phyloP scores from a whole-genome alignment of 164 flowering plant genomes.

The Dillenia suffruticosa region DNA sequence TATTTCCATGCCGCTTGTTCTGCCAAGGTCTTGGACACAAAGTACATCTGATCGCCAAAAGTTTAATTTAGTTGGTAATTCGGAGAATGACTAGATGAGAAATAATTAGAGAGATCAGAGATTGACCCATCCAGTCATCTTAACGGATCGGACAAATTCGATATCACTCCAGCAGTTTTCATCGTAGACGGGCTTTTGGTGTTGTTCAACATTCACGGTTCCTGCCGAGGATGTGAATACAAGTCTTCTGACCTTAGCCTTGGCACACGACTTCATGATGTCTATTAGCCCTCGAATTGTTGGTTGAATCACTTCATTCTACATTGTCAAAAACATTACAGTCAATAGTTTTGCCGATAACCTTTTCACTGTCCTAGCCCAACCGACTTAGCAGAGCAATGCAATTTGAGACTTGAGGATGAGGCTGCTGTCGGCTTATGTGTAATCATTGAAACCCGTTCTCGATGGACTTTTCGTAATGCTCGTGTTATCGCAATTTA shows the following conservation, averaged over 20 bases:
- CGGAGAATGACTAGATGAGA: too few species aligned
- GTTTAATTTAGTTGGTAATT: background rate
- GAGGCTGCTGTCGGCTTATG: too few species aligned
- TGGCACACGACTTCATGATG: slow-evolving; percentile 51
- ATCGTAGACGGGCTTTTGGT: slow-evolving; percentile 32
- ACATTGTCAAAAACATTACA: background rate
- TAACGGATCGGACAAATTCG: slow-evolving; percentile 33
- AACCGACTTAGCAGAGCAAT: too few species aligned
- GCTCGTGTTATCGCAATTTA: too few species aligned
- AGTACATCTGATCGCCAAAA: slow-evolving; percentile 45
- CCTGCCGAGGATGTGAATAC: slow-evolving; percentile 69
- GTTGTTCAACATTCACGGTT: slow-evolving; percentile 39
- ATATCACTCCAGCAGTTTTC: slow-evolving; percentile 53
- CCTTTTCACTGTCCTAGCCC: too few species aligned
- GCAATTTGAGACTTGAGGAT: too few species aligned
- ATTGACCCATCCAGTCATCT: slow-evolving; percentile 64
- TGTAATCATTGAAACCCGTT: too few species aligned
- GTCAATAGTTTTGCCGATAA: too few species aligned
- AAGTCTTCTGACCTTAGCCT: slow-evolving; percentile 36
- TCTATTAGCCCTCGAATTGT: slow-evolving; percentile 41
- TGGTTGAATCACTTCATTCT: slow-evolving; percentile 73
- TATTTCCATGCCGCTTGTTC: slow-evolving; percentile 60
- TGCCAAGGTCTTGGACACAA: slow-evolving; percentile 59
- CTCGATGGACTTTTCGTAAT: too few species aligned
- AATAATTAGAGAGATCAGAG: background rate